A percentile compares a stretch with the other conserved stretches of the same genome.
These are phyloP conservation scores for Alnus glutinosa DNA, from an alignment of 306 rosid species.

Conservation along the genomic window DNA sequence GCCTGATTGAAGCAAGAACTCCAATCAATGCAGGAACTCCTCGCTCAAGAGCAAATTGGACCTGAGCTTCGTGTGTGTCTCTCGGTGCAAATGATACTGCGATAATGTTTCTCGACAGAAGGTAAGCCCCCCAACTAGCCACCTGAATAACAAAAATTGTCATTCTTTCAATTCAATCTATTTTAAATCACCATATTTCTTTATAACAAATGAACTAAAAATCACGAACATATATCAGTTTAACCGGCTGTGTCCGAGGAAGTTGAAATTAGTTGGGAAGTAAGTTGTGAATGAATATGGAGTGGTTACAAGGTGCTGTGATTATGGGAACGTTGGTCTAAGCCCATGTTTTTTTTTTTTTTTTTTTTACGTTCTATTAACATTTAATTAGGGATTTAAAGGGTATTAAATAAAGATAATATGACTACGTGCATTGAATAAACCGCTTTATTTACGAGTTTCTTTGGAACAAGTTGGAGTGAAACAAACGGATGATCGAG, in stretches of 20 bases:
- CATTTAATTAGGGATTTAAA: neutral
- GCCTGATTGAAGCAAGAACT: constrained; percentile 78
- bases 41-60: constrained; percentile 94
- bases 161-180: neutral
- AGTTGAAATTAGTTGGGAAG: neutral
- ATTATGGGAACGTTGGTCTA: neutral
- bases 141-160: constrained; percentile 43
- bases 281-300: constrained; percentile 5
- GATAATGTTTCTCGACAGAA: constrained; percentile 72
- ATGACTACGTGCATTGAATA: constrained; percentile 8
- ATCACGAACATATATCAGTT: no score
- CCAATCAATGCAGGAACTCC: constrained; percentile 97
- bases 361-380: neutral
- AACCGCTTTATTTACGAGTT: neutral
- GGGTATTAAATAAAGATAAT: neutral
- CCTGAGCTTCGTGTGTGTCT: constrained; percentile 92
- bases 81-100: constrained; percentile 93
- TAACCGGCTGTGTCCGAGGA: no score
- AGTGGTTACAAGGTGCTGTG: neutral
- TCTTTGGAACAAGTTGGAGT: neutral
- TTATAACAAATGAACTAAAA: no score
- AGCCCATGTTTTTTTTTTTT: neutral
- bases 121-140: constrained; percentile 96
- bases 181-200: no score
- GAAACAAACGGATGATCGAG: neutral